A percentile compares a stretch with the other conserved stretches of the same genome.
Conservation (phyloP, 2,329 filamentous ascomycete genomes). For the Parastagonospora nodorum region DNA sequence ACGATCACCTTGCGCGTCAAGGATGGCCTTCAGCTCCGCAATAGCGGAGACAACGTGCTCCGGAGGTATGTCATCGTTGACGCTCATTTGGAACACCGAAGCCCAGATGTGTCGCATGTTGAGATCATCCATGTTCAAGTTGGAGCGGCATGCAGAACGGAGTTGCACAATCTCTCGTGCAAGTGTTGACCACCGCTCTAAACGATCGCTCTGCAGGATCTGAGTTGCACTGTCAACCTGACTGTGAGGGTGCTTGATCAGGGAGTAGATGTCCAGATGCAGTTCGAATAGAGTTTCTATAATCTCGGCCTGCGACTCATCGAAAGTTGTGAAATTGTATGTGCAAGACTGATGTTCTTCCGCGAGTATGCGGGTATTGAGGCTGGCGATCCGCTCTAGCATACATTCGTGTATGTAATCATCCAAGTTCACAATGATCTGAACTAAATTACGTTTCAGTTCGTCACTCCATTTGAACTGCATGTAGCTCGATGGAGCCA, state of each 20-base stretch:
- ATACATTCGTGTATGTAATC: slow-evolving; percentile 56
- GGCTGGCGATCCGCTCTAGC: slow-evolving; percentile 35
- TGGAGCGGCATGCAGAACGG: slow-evolving; percentile 29
- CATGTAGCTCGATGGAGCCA: slow-evolving; percentile 55
- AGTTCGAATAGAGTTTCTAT: slow-evolving; percentile 68
- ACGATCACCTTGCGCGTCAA: slow-evolving; percentile 55
- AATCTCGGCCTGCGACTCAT: slow-evolving; percentile 55
- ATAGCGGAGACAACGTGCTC: slow-evolving; percentile 67
- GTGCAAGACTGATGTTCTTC: slow-evolving; percentile 14
- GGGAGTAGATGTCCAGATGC: slow-evolving; percentile 68
- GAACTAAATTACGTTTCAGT: slow-evolving; percentile 60
- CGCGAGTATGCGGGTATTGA: slow-evolving; percentile 37
- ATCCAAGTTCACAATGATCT: slow-evolving; percentile 60
- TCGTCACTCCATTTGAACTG: slow-evolving; percentile 60
- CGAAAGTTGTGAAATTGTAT: slow-evolving; percentile 30
- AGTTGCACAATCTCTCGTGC: slow-evolving; percentile 59
- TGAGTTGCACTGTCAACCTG: slow-evolving; percentile 59
- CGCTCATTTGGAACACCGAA: slow-evolving; percentile 64
- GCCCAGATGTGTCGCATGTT: slow-evolving; percentile 69
- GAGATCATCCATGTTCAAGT: slow-evolving; percentile 48
- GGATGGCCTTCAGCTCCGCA: slow-evolving; percentile 63
- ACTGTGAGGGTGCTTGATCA: slow-evolving; percentile 66
- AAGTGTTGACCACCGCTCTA: slow-evolving; percentile 65
- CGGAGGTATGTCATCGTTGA: slow-evolving; percentile 60
- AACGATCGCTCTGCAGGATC: slow-evolving; percentile 60